phyloP scores from a whole-genome alignment of 345 rosid genomes.

The Gossypium anomalum region DNA sequence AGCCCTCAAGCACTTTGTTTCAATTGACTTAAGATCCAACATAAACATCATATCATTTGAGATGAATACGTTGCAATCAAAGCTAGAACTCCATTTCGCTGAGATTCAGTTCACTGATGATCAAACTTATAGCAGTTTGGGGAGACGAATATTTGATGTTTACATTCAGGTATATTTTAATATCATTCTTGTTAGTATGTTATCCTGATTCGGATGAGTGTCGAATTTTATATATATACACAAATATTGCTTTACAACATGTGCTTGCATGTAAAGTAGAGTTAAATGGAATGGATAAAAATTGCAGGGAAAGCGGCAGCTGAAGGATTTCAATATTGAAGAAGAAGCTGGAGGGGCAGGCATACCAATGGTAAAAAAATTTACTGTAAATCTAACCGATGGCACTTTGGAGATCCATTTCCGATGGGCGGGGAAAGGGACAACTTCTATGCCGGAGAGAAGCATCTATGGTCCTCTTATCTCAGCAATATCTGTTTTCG shows the following conservation, averaged over 20 bases:
- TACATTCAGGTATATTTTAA: slow-evolving; percentile 44
- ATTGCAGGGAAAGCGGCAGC: slow-evolving; percentile 37
- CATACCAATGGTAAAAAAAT: slow-evolving; percentile 24
- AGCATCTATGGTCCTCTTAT: slow-evolving; percentile 58
- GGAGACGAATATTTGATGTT: slow-evolving; percentile 59
- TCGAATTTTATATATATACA: no score
- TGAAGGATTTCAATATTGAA: slow-evolving; percentile 48
- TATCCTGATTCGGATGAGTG: no score
- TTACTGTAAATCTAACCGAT: slow-evolving; percentile 19
- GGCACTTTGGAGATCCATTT: slow-evolving; percentile 47
- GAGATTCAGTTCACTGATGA: slow-evolving; percentile 50
- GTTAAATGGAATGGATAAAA: neutral
- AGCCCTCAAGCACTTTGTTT: no score
- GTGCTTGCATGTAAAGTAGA: neutral
- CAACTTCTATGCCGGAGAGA: slow-evolving; percentile 26
- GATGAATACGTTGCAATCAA: no score
- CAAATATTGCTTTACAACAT: neutral
- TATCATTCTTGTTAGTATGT: no score
- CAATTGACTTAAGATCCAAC: no score
- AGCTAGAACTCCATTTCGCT: slow-evolving; percentile 77
- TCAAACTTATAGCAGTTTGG: slow-evolving; percentile 16
- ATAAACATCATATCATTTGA: no score
- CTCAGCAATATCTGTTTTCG: slow-evolving; percentile 42
- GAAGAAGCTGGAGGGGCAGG: slow-evolving; percentile 46
- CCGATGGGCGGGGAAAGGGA: slow-evolving; percentile 69